Base-by-base conservation (phyloP, 2,329 filamentous ascomycete species). In the Ophiostoma quercus region DNA sequence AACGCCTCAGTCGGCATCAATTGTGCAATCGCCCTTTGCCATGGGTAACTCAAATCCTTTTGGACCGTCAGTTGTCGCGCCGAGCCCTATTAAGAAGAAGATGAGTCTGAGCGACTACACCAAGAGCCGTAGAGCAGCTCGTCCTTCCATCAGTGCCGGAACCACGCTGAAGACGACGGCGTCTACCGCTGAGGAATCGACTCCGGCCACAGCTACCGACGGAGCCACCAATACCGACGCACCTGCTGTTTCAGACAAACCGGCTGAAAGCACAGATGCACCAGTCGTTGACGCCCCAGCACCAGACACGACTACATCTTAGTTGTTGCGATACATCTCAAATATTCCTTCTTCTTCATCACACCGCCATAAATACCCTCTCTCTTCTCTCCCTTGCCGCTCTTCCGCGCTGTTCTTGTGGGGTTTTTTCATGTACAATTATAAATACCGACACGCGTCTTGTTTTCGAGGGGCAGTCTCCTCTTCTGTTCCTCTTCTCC, bases 81-180 rank as follows among this genome's bases (percentile, higher is more conserved):
- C 86, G 2, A 89, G 86, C 72, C 87, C 88, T 2, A 80, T 87
- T 41, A 89, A 88, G 78, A 90, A 90, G 81, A 90, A 89, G 77
- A 79, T 90, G 51, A 89, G 86, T 72, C 77, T 90, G 1, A 89
- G 87, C 74, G 88, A 90, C 75, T 90, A 90, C 74, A 85, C 82
- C 9, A 87, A 86, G 76, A 86, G 84, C 73, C 81, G 85, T 67
- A 88, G 87, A 75, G 82, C 82, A 2, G 82, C 82, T 37, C 82
- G 81, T 71, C 80, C 81, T 11, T 76, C 76, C 0, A 72, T 77
- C 5, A 54, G 41, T 6, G 66, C 41, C 1, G 73, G 75, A 3
- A 75, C 76, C 2, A 75, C 75, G 34, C 72, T 82, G 32, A 84
- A 83, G 73, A 75, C 79, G 29, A 76, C 78, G 14, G 73, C 75